Percentiles rank a stretch among this genome's conserved stretches.
Conservation (phyloP, 257 asterid genomes). For the Nicotiana obtusifolia region DNA sequence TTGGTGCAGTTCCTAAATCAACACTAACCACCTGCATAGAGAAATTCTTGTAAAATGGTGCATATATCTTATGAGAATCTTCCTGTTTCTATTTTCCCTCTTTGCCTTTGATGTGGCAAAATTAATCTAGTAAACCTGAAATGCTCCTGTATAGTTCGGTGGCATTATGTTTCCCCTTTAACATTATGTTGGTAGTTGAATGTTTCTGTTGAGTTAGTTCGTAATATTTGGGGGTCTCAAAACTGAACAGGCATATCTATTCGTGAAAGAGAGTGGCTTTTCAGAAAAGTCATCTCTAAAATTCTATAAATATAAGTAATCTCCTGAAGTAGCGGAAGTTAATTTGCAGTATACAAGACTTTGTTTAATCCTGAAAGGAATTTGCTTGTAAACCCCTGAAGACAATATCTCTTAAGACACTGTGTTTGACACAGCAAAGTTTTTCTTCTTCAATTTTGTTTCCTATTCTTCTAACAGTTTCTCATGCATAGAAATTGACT, state of each 20-base stretch:
- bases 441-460: too few species aligned
- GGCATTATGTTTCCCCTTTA: constrained; percentile 19
- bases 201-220: background rate
- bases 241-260: too few species aligned
- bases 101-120: constrained; percentile 16
- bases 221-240: too few species aligned
- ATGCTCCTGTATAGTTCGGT: constrained; percentile 54
- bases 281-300: too few species aligned
- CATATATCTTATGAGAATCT: constrained; percentile 15
- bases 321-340: background rate
- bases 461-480: too few species aligned
- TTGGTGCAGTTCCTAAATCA: constrained; percentile 87
- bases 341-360: too few species aligned
- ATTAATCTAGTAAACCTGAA: constrained; percentile 25
- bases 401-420: too few species aligned
- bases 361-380: too few species aligned
- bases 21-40: constrained; percentile 65
- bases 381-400: too few species aligned
- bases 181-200: constrained; percentile 13
- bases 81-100: constrained; percentile 17
- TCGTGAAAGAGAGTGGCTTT: too few species aligned
- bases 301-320: too few species aligned
- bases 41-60: constrained; percentile 52
- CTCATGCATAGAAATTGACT: background rate
- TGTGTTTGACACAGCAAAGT: too few species aligned